Percentiles rank a stretch among this genome's conserved stretches.
phyloP scores from a whole-genome alignment of 2,329 filamentous ascomycete genomes.

The Cercospora zeina region DNA sequence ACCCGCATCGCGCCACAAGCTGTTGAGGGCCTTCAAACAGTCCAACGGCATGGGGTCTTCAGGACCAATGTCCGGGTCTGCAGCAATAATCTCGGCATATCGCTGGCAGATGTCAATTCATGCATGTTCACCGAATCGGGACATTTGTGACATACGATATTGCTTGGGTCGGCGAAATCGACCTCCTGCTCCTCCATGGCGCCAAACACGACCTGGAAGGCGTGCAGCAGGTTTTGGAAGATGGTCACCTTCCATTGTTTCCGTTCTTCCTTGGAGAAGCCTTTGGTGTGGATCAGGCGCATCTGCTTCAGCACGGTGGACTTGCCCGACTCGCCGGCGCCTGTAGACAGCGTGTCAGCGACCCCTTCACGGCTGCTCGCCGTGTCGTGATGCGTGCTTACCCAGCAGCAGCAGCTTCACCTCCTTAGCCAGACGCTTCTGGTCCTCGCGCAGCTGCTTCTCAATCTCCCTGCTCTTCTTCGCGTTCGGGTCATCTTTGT shows the following conservation, averaged over 20 bases:
- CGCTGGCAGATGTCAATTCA: slow-evolving; percentile 58
- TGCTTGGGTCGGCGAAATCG: slow-evolving; percentile 73
- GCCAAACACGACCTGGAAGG: slow-evolving; percentile 84
- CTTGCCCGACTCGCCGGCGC: slow-evolving; percentile 92
- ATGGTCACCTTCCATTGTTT: slow-evolving; percentile 94
- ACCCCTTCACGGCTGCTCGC: neutral
- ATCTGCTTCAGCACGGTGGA: slow-evolving; percentile 98
- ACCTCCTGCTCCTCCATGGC: slow-evolving; percentile 86
- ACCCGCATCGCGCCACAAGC: slow-evolving; percentile 78
- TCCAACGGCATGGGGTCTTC: slow-evolving; percentile 78
- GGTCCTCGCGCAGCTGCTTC: slow-evolving; percentile 78
- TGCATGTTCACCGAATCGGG: slow-evolving; percentile 63
- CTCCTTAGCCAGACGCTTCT: slow-evolving; percentile 80
- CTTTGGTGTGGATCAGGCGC: slow-evolving; percentile 93
- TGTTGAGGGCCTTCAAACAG: slow-evolving; percentile 77
- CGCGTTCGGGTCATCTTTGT: slow-evolving; percentile 50
- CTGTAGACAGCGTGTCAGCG: slow-evolving; percentile 49
- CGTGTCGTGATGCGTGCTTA: slow-evolving; percentile 45
- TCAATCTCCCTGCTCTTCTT: slow-evolving; percentile 72
- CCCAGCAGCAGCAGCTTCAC: slow-evolving; percentile 93
- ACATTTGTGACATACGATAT: slow-evolving; percentile 63
- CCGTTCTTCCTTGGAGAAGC: slow-evolving; percentile 85
- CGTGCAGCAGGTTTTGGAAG: slow-evolving; percentile 90
- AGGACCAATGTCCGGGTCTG: slow-evolving; percentile 77
- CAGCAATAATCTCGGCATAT: slow-evolving; percentile 73